Conservation (phyloP, 2,329 filamentous ascomycete species). For the Paecilomyces niveus region DNA sequence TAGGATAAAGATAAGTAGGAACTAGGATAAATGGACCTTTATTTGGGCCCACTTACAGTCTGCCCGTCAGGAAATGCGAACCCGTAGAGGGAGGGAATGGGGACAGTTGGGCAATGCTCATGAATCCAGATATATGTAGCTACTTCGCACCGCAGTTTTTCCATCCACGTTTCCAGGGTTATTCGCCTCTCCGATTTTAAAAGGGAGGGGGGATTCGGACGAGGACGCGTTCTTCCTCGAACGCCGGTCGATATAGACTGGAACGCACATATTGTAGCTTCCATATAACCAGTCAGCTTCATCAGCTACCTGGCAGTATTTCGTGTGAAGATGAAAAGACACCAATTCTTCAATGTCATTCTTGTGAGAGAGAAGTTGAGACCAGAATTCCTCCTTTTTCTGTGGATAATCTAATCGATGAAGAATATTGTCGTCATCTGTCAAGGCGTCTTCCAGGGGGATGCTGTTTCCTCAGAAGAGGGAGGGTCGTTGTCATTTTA, state of each 20-base stretch:
- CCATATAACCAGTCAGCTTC: conserved; percentile 12
- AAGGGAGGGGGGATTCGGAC: conserved; percentile 19
- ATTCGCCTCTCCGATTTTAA: conserved; percentile 27
- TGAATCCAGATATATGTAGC: conserved; percentile 35
- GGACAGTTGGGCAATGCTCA: conserved; percentile 30
- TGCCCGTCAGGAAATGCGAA: no score
- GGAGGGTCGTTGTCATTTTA: not conserved
- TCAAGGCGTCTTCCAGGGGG: not conserved
- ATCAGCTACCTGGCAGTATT: conserved; percentile 9
- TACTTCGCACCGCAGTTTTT: conserved; percentile 37
- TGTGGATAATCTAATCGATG: conserved; percentile 13
- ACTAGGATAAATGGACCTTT: no score
- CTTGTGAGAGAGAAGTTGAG: conserved; percentile 9
- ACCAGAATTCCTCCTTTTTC: conserved; percentile 13
- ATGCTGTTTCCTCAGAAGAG: not conserved
- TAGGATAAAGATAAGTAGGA: no score
- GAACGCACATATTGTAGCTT: conserved; percentile 12
- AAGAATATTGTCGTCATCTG: conserved; percentile 9
- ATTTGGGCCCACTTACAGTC: no score
- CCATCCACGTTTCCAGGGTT: conserved; percentile 35
- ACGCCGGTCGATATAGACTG: not conserved
- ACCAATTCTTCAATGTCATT: conserved; percentile 17
- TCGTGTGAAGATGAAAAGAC: conserved; percentile 17
- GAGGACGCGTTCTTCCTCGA: conserved; percentile 11
- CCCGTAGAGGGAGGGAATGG: no score